Percentiles rank a stretch among this genome's conserved stretches.
These are phyloP conservation scores for Syncephalastrum monosporum DNA, from an alignment of 371 early-diverging fungal genomes.

Conservation along the genomic window DNA sequence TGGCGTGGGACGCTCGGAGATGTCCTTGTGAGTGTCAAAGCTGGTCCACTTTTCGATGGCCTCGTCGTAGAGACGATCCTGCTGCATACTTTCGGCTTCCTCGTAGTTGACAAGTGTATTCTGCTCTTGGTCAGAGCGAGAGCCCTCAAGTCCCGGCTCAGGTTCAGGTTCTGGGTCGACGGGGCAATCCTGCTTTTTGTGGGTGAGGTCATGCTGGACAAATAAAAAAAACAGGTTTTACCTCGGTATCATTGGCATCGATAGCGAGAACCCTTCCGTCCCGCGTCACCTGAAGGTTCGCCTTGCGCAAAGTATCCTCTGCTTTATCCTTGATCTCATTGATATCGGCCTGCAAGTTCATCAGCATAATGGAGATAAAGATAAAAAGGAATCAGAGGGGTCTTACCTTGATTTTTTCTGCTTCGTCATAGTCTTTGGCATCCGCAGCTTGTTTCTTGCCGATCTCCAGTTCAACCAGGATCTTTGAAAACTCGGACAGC, in stretches of 20 bases:
- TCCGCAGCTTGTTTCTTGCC: slow-evolving; percentile 64
- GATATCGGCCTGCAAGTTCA: slow-evolving; percentile 17
- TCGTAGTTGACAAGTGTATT: slow-evolving; percentile 14
- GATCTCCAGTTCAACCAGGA: slow-evolving; percentile 55
- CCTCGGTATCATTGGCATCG: slow-evolving; percentile 4
- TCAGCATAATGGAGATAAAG: neutral
- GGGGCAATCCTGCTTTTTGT: neutral
- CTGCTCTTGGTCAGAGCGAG: slow-evolving; percentile 10
- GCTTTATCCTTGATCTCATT: slow-evolving; percentile 21
- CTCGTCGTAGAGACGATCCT: slow-evolving; percentile 25
- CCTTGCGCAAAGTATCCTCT: slow-evolving; percentile 14
- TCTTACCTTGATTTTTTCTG: slow-evolving; percentile 62
- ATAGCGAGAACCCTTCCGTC: slow-evolving; percentile 17
- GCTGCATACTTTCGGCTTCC: slow-evolving; percentile 11
- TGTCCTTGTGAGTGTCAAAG: slow-evolving; percentile 14
- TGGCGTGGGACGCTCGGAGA: slow-evolving; percentile 4
- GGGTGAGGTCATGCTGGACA: neutral
- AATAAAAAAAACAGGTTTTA: neutral
- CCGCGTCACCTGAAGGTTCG: slow-evolving; percentile 18
- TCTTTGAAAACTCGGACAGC: slow-evolving; percentile 45
- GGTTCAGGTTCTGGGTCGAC: too few species aligned
- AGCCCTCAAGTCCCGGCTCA: neutral
- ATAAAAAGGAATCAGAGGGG: neutral
- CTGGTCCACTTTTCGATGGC: slow-evolving; percentile 27
- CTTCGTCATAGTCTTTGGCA: slow-evolving; percentile 73